These are phyloP conservation scores for Phoma sp. DNA, from an alignment of 2,329 filamentous ascomycete genomes.

Conservation along the genomic window DNA sequence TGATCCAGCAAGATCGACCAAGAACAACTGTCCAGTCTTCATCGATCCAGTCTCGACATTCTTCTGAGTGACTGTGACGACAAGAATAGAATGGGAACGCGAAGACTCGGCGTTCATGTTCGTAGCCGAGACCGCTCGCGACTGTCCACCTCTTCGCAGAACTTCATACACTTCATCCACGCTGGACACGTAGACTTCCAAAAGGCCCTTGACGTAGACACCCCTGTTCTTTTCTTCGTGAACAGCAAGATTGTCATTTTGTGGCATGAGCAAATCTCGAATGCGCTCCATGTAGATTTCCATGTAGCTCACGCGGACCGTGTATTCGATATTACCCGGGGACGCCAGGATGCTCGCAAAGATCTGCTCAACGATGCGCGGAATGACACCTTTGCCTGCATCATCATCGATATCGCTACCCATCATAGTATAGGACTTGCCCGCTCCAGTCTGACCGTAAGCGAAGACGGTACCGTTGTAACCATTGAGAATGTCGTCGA, in stretches of 20 bases:
- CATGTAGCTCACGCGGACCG: constrained; percentile 98
- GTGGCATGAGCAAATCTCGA: constrained; percentile 86
- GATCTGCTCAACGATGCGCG: constrained; percentile 95
- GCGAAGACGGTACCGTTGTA: constrained; percentile 99
- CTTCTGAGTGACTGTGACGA: constrained; percentile 96
- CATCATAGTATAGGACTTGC: constrained; percentile 99
- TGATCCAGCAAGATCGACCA: constrained; percentile 97
- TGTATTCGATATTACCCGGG: constrained; percentile 94
- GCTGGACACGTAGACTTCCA: constrained; percentile 94
- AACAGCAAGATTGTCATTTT: constrained; percentile 96
- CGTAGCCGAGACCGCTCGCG: constrained; percentile 90
- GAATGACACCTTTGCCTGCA: constrained; percentile 88
- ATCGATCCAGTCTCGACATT: constrained; percentile 95
- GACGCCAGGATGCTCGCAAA: constrained; percentile 93
- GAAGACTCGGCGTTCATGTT: constrained; percentile 99
- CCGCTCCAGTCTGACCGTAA: constrained; percentile 96
- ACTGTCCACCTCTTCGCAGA: constrained; percentile 88
- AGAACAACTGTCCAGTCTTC: constrained; percentile 94
- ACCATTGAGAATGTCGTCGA: constrained; percentile 97
- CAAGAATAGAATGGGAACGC: constrained; percentile 96
- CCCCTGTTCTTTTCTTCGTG: constrained; percentile 97
- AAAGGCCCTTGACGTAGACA: constrained; percentile 92
- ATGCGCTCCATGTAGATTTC: constrained; percentile 99
- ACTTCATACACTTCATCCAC: constrained; percentile 97
- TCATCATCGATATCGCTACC: constrained; percentile 92